Evolutionary conservation across 208 protist genomes (phyloP), one percentile per base, ranked within the genome.

Genomic region (Acanthamoeba triangularis): DNA sequence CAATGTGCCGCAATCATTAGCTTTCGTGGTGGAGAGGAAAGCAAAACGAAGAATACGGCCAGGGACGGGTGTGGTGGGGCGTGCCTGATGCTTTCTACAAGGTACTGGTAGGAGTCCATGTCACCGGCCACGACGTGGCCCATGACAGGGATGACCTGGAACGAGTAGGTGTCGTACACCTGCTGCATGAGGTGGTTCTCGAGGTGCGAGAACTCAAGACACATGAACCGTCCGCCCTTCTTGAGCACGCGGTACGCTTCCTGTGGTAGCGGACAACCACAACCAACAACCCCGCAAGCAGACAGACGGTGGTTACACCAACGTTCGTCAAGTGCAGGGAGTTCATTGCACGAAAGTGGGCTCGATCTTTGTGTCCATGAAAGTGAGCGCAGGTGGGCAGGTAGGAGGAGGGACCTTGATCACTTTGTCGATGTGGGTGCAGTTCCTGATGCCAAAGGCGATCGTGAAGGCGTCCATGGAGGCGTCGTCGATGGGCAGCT

Each of bases 361-460:
- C n/a, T n/a, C n/a, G n/a, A n/a, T n/a, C n/a, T n/a, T n/a, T n/a
- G n/a, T n/a, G n/a, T n/a, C n/a, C n/a, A n/a, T n/a, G 16, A 63
- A n/a, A 63, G 16, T n/a, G 16, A 14, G 16, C 23, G 23, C 25
- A n/a, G 90, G 33, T 84, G 20, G 47, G 28, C 20, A 3, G 28
- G n/a, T n/a, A n/a, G 20, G 18, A 52, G 28, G 72, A 28, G 10
- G 41, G 16, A 80, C 72, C 72, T 80, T 80, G 72, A 80, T 80
- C 41, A 93, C 85, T 95, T 98, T 97, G 65, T 98, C 98, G 28
- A 99, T 96, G 96, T 99, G 98, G 69, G 98, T 99, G 94, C 99
- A 98, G 97, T 99, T 99, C 87, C 99, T 98, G 74, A 99, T 99
- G 76, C 99, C 99, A 98, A 99, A 99, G 16, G 99, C 98, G n/a